Conservation (phyloP, 768 basidiomycete genomes). For the Panaeolus cyanescens region DNA sequence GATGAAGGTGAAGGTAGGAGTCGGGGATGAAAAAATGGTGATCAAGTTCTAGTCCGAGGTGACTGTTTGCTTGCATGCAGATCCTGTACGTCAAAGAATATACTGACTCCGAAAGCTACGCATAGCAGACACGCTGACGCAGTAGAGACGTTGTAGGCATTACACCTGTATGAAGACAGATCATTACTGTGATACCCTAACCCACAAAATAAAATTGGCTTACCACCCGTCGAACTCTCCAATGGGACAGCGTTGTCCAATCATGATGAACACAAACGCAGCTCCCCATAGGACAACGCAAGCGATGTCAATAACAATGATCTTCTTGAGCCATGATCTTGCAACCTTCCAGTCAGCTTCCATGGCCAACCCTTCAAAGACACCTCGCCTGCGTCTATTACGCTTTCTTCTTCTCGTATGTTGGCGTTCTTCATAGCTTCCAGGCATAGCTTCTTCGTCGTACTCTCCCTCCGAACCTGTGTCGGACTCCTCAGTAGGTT, state of each 20-base stretch:
- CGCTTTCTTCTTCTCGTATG: conserved; percentile 33
- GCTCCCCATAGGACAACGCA: conserved; percentile 56
- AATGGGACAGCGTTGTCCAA: conserved; percentile 64
- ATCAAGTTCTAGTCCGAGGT: conserved; percentile 51
- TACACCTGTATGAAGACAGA: conserved; percentile 50
- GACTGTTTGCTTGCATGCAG: conserved; percentile 59
- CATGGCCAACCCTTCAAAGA: conserved; percentile 63
- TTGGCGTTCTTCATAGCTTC: conserved; percentile 27
- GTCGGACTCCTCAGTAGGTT: conserved; percentile 33
- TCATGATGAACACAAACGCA: conserved; percentile 59
- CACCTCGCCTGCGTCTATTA: conserved; percentile 46
- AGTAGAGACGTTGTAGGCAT: conserved; percentile 67
- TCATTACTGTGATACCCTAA: not conserved
- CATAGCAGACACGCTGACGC: conserved; percentile 62
- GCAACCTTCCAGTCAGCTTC: conserved; percentile 66
- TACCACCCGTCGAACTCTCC: conserved; percentile 68
- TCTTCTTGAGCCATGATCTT: conserved; percentile 52
- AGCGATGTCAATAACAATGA: conserved; percentile 49
- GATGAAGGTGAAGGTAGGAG: not conserved
- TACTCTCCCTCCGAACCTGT: conserved; percentile 40
- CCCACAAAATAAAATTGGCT: conserved; percentile 21
- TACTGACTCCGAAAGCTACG: conserved; percentile 54
- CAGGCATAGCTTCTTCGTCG: conserved; percentile 38
- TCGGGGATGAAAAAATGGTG: not conserved
- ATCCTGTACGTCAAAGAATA: conserved; percentile 71